A percentile compares a stretch with the other conserved stretches of the same genome.
phyloP scores from a whole-genome alignment of 2,329 filamentous ascomycete species.

The Fusarium sp. region DNA sequence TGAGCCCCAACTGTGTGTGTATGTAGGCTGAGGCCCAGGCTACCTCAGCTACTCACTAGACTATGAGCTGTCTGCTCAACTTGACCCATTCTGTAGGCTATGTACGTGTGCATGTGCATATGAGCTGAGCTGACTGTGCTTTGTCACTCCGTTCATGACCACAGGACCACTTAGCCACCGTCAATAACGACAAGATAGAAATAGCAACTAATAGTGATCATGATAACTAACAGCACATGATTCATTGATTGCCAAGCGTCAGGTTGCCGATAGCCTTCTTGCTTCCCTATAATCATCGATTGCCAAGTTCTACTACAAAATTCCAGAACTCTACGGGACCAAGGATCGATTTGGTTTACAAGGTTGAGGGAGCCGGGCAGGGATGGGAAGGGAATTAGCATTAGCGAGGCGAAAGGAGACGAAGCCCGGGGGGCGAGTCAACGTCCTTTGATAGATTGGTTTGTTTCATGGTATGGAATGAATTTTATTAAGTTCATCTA shows the following conservation, averaged over 20 bases:
- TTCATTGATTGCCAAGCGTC: constrained; percentile 13
- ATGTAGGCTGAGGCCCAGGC: not conserved
- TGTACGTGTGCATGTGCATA: not conserved
- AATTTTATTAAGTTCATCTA: not conserved
- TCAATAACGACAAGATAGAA: constrained; percentile 1
- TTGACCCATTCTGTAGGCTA: not conserved
- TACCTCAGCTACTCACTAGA: constrained; percentile 2
- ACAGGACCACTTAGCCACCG: not conserved
- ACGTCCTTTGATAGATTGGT: constrained; percentile 5
- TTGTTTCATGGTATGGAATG: constrained; percentile 6
- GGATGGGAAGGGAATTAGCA: constrained; percentile 10
- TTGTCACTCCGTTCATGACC: not conserved
- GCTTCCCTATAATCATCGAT: not conserved
- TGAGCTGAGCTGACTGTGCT: constrained; percentile 1
- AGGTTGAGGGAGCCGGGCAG: not conserved
- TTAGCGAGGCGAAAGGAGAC: constrained; percentile 15
- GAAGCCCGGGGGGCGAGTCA: constrained; percentile 1
- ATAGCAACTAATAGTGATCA: not conserved
- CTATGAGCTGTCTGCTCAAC: not conserved
- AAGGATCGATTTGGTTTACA: constrained; percentile 10
- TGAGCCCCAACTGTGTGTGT: constrained; percentile 5
- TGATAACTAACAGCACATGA: not conserved
- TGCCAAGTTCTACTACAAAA: not conserved
- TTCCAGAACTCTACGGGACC: constrained; percentile 11
- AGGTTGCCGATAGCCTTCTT: not conserved